Evolutionary conservation across 768 basidiomycete genomes (phyloP).

Genomic region (Sistotremastrum niveocremeum): DNA sequence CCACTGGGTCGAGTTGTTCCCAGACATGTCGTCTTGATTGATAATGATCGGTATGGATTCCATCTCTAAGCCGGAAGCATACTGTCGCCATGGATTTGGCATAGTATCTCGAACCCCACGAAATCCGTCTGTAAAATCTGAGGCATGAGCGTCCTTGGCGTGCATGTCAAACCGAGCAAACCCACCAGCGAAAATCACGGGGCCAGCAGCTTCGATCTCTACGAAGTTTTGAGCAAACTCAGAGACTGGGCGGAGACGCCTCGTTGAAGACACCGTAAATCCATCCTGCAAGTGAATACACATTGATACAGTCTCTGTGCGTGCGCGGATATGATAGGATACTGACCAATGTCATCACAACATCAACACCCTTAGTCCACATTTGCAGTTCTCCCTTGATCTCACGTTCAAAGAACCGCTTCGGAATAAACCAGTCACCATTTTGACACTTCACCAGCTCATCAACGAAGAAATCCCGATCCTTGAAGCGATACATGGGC

Average conservation of each 20-base stretch:
- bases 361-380: conserved; percentile 3
- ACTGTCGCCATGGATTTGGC: conserved; percentile 11
- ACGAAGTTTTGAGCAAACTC: no score
- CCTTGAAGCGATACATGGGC: conserved; percentile 12
- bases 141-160: no score
- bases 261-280: no score
- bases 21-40: conserved; percentile 24
- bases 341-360: neutral
- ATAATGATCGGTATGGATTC: conserved; percentile 15
- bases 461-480: conserved; percentile 12
- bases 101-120: no score
- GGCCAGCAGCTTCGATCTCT: no score
- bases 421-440: conserved; percentile 9
- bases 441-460: conserved; percentile 9
- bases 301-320: no score
- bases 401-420: conserved; percentile 7
- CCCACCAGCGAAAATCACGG: no score
- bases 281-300: no score
- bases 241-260: no score
- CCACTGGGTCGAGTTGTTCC: conserved; percentile 24
- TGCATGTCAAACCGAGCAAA: conserved; percentile 2
- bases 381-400: neutral
- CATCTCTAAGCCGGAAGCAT: conserved; percentile 11
- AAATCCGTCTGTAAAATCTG: no score
- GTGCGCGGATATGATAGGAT: neutral